phyloP scores from a whole-genome alignment of 2,329 filamentous ascomycete species.

The Chlorencoelia australis region DNA sequence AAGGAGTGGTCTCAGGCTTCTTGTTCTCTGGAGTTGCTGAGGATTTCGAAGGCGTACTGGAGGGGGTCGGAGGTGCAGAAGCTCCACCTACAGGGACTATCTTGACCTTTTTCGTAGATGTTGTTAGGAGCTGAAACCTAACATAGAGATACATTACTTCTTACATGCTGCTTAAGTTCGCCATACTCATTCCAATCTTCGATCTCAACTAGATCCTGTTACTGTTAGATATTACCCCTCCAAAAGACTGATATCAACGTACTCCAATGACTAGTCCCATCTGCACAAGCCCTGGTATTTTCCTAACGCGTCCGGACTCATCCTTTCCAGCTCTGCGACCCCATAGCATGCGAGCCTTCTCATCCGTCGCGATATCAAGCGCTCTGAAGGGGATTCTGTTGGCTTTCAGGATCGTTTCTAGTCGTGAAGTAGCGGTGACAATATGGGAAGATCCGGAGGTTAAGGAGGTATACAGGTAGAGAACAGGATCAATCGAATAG shows the following conservation, averaged over 20 bases:
- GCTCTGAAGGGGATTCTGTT: conserved; percentile 92
- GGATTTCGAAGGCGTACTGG: conserved; percentile 21
- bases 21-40: conserved; percentile 24
- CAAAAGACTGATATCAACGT: conserved; percentile 32
- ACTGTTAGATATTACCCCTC: conserved; percentile 10
- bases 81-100: conserved; percentile 9
- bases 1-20: conserved; percentile 21
- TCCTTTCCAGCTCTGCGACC: conserved; percentile 71
- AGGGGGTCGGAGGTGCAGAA: conserved; percentile 9
- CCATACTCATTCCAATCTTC: conserved; percentile 99
- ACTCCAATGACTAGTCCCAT: conserved; percentile 78
- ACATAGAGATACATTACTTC: too few species aligned
- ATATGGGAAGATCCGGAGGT: conserved; percentile 94
- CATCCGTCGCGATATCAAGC: conserved; percentile 82
- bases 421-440: conserved; percentile 85
- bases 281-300: conserved; percentile 82
- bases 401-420: conserved; percentile 92
- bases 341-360: conserved; percentile 83
- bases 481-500: conserved; percentile 49
- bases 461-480: conserved; percentile 94
- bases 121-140: too few species aligned
- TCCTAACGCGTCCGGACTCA: conserved; percentile 50
- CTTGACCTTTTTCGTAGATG: too few species aligned
- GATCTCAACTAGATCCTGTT: conserved; percentile 80
- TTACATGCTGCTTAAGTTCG: conserved; percentile 80